Conservation (phyloP, 305 asterid genomes). For the Galium porrigens region DNA sequence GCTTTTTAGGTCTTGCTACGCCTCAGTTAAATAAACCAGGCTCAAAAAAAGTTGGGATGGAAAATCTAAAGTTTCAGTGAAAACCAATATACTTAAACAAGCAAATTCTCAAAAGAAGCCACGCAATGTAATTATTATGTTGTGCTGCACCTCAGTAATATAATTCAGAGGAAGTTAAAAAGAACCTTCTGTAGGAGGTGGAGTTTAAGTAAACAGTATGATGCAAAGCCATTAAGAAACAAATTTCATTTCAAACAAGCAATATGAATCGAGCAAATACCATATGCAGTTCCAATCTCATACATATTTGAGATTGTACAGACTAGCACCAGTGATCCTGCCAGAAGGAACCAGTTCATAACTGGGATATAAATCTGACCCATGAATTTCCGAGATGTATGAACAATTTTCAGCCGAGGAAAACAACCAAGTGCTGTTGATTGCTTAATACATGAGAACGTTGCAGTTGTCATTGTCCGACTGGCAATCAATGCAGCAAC, state of each 20-base stretch:
- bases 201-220: not conserved
- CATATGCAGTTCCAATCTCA: constrained; percentile 99
- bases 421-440: constrained; percentile 95
- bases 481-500: constrained; percentile 97
- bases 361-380: constrained; percentile 96
- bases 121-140: not conserved
- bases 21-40: not conserved
- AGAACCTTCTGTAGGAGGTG: not conserved
- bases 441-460: constrained; percentile 91
- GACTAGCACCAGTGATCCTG: constrained; percentile 61
- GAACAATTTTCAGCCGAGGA: constrained; percentile 94
- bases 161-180: not conserved
- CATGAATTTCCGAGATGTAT: constrained; percentile 94
- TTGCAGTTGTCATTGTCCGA: constrained; percentile 96
- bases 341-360: constrained; percentile 96
- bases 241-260: not conserved
- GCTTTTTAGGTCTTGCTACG: not conserved
- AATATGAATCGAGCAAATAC: constrained; percentile 27
- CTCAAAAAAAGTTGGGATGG: not conserved
- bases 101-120: not conserved
- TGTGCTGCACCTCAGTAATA: not conserved
- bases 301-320: constrained; percentile 85
- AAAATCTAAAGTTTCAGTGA: not conserved
- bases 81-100: not conserved
- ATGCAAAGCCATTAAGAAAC: not conserved